These are phyloP conservation scores for Citrus reticulata DNA, from an alignment of 345 rosid species.

Conservation along the genomic window DNA sequence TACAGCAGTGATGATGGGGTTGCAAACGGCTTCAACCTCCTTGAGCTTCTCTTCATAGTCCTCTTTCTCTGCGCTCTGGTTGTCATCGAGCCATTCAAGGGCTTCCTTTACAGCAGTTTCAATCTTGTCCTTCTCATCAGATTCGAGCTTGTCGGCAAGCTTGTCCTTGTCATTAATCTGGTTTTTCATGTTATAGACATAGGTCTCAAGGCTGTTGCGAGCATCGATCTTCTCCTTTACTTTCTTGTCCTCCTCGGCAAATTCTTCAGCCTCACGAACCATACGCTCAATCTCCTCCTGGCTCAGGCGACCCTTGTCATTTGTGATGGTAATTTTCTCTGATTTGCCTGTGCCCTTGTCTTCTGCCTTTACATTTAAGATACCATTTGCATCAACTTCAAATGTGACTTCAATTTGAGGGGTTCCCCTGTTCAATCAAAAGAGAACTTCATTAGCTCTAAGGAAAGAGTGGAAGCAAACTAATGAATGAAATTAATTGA, in stretches of 20 bases:
- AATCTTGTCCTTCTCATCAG: slow-evolving; percentile 87
- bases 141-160: slow-evolving; percentile 91
- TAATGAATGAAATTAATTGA: background rate
- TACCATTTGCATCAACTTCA: slow-evolving; percentile 94
- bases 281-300: slow-evolving; percentile 95
- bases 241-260: slow-evolving; percentile 95
- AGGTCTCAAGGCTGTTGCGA: slow-evolving; percentile 83
- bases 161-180: slow-evolving; percentile 87
- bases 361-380: slow-evolving; percentile 86
- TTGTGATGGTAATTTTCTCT: slow-evolving; percentile 93
- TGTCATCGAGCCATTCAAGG: slow-evolving; percentile 89
- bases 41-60: slow-evolving; percentile 96
- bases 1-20: slow-evolving; percentile 81
- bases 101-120: slow-evolving; percentile 89
- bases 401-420: slow-evolving; percentile 98
- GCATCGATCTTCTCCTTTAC: slow-evolving; percentile 93
- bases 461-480: background rate
- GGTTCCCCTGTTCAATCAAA: slow-evolving; percentile 63
- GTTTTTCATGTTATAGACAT: slow-evolving; percentile 94
- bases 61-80: slow-evolving; percentile 81
- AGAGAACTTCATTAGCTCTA: background rate
- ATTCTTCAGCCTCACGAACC: slow-evolving; percentile 95
- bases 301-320: slow-evolving; percentile 90
- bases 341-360: slow-evolving; percentile 88
- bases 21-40: slow-evolving; percentile 93